Percentiles rank a stretch among this genome's conserved stretches.
Evolutionary conservation across 371 early-diverging fungal species (phyloP).

Genomic region (Mortierella sp.): DNA sequence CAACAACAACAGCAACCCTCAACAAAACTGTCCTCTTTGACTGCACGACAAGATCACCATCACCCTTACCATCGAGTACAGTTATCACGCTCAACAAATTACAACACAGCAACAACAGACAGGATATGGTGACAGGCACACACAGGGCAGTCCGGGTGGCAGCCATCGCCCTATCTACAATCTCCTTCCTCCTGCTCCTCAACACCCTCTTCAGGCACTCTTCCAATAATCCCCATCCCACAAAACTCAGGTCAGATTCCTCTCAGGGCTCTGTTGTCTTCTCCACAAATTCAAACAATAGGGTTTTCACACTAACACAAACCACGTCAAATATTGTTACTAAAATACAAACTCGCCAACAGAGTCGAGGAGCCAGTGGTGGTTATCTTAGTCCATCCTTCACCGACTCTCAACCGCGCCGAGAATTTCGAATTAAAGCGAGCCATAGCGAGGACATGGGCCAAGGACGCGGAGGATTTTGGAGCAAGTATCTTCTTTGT

Average conservation of each 20-base stretch:
- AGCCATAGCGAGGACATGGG: slow-evolving; percentile 52
- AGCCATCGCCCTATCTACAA: slow-evolving; percentile 3
- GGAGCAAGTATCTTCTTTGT: slow-evolving; percentile 50
- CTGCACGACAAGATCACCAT: background rate
- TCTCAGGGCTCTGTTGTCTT: background rate
- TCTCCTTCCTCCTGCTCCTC: slow-evolving; percentile 21
- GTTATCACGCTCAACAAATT: background rate
- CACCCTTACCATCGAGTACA: background rate
- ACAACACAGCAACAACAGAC: background rate
- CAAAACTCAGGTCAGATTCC: slow-evolving; percentile 25
- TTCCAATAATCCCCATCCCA: slow-evolving; percentile 1
- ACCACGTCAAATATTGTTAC: background rate
- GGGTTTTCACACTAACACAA: background rate
- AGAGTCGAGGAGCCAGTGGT: slow-evolving; percentile 45
- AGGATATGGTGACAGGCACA: background rate
- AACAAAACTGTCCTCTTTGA: background rate
- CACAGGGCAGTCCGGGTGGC: slow-evolving; percentile 17
- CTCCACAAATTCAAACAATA: background rate
- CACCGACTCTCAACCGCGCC: slow-evolving; percentile 31
- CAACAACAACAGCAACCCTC: background rate
- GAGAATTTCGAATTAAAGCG: slow-evolving; percentile 50
- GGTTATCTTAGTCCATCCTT: slow-evolving; percentile 45
- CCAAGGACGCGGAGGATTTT: slow-evolving; percentile 48
- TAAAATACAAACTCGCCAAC: background rate
- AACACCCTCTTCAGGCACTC: slow-evolving; percentile 20